Evolutionary conservation across 495 filamentous ascomycete species (phyloP), one percentile per base, ranked within the genome.

Genomic region (Penicillium alfredii): DNA sequence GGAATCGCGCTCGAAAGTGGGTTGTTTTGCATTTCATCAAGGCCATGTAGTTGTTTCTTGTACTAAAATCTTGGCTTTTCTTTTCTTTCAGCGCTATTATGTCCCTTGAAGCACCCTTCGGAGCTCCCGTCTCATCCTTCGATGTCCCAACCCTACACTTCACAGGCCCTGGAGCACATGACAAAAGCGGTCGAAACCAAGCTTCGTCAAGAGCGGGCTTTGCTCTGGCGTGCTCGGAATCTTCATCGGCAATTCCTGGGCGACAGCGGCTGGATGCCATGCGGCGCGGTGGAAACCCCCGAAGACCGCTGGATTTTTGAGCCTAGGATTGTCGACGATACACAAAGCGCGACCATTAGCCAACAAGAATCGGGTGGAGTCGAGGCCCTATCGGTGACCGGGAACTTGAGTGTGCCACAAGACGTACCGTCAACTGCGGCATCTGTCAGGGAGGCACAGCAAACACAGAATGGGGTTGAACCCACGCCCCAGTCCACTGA

Each of bases 101-200:
- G 84, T 25, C 92, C 92, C 15, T 64, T 97, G 33, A 93, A 87
- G 35, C 74, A 87, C 36, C 82, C 88, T 14, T 84, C 88, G 33
- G 86, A 94, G 56, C 73, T 99, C 20, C 78, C 86, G 3, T 72
- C 63, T 23, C 92, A 99, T 53, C 88, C 88, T 42, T 82, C 85
- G 3, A 59, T 95, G 33, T 88, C 88, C 20, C 73, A 80, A 49
- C 76, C 89, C 1, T 97, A 93, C 61, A 82, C 68, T 2, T 88
- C 86, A 7, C 80, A 78, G 40, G 83, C 84, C 3, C 72, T 99
- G n/a, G 78, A 77, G 26, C 75, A 90, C 17, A 78, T 99, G 60
- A 78, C 79, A 8, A 67, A 71, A 23, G 76, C 89, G 21, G 76
- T 72, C 36, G 76, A 68, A 45, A 72, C 69, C 52, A 84, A 87